A percentile compares a stretch with the other conserved stretches of the same genome.
Conservation (phyloP, 2,329 filamentous ascomycete species). For the Emmonsiellopsis sp. region DNA sequence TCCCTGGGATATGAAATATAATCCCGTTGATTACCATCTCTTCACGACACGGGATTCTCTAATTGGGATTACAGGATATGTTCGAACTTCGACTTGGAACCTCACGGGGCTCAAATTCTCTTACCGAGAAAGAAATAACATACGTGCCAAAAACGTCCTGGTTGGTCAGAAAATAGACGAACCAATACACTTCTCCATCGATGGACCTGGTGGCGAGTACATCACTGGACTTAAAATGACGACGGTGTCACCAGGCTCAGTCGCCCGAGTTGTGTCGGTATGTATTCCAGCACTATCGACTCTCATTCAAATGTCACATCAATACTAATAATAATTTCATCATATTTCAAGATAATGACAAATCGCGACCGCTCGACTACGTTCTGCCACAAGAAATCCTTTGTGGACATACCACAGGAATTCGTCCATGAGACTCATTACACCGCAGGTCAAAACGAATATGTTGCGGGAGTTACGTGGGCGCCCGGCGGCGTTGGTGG, state of each 20-base stretch:
- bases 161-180: not conserved
- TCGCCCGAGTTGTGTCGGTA: not conserved
- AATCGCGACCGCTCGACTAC: not conserved
- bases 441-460: not conserved
- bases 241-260: not conserved
- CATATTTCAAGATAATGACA: not conserved
- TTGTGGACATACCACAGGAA: not conserved
- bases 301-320: not conserved
- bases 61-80: not conserved
- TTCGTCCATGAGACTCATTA: not conserved
- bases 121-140: not conserved
- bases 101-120: not conserved
- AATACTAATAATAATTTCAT: not conserved
- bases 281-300: not conserved
- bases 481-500: not conserved
- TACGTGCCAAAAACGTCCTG: not conserved
- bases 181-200: not conserved
- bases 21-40: not conserved
- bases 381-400: not conserved
- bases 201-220: not conserved
- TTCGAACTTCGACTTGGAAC: not conserved
- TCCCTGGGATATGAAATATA: constrained; percentile 3
- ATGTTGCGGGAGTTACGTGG: not conserved
- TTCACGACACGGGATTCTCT: not conserved
- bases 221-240: not conserved